These are phyloP conservation scores for Musa schizocarpa DNA, from an alignment of 176 grass and related monocot genomes.

Conservation along the genomic window DNA sequence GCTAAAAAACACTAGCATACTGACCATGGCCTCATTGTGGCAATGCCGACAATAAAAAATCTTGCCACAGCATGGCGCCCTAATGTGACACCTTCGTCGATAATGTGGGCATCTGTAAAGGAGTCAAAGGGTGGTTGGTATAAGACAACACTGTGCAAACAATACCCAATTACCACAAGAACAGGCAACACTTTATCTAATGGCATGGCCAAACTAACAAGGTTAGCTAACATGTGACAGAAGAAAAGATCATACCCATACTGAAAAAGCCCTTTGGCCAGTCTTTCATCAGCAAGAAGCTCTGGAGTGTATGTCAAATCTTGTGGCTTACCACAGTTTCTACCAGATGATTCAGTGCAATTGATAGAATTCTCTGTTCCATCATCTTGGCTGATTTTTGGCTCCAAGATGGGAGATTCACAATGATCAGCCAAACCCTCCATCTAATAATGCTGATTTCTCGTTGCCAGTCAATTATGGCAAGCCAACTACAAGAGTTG, in stretches of 20 bases:
- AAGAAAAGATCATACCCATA: constrained; percentile 54
- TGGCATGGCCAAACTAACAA: neutral
- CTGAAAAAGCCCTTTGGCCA: constrained; percentile 63
- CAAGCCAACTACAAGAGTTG: constrained; percentile 37
- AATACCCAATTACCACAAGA: no score
- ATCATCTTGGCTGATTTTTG: constrained; percentile 30
- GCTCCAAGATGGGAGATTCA: constrained; percentile 20
- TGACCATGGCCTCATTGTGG: constrained; percentile 90
- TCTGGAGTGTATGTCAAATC: constrained; percentile 21
- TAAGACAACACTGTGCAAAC: neutral
- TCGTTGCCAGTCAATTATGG: constrained; percentile 5
- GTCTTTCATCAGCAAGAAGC: constrained; percentile 21
- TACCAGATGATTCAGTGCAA: constrained; percentile 5
- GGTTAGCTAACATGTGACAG: neutral
- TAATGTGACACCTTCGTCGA: constrained; percentile 63
- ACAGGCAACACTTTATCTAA: no score
- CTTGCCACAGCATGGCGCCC: constrained; percentile 67
- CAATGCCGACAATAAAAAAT: constrained; percentile 87
- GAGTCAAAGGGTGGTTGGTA: neutral
- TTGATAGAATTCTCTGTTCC: constrained; percentile 4
- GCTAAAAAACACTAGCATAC: neutral
- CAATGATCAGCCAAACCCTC: constrained; percentile 17
- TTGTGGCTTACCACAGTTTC: constrained; percentile 6
- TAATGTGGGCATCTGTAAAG: constrained; percentile 68
- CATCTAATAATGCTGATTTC: constrained; percentile 31